phyloP scores from a whole-genome alignment of 2,329 filamentous ascomycete species.

The Aspergillus sp. region DNA sequence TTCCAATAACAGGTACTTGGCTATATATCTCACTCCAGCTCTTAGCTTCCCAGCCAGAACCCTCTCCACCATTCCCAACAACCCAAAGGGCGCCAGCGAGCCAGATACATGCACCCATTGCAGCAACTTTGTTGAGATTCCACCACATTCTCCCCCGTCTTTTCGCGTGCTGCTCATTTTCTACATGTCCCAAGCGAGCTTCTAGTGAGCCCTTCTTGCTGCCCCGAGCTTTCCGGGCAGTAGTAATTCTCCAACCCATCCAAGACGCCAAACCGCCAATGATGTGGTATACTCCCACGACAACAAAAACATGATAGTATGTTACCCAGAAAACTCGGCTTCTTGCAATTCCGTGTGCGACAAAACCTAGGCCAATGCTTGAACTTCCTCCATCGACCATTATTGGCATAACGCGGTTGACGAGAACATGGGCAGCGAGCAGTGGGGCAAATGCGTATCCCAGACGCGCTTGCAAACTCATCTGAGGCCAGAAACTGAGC shows the following conservation, averaged over 20 bases:
- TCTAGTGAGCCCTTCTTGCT: slow-evolving; percentile 31
- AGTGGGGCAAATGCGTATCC: slow-evolving; percentile 71
- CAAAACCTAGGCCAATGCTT: slow-evolving; percentile 79
- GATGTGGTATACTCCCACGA: slow-evolving; percentile 71
- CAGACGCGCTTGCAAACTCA: slow-evolving; percentile 68
- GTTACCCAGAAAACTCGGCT: slow-evolving; percentile 66
- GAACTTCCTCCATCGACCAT: slow-evolving; percentile 78
- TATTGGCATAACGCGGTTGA: slow-evolving; percentile 75
- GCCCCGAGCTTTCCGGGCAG: slow-evolving; percentile 27
- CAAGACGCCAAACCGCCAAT: slow-evolving; percentile 85
- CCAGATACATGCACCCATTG: slow-evolving; percentile 67
- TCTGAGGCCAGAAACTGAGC: slow-evolving; percentile 62
- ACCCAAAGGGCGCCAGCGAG: slow-evolving; percentile 77
- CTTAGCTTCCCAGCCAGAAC: slow-evolving; percentile 74
- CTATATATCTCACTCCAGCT: slow-evolving; percentile 75
- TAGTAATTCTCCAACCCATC: slow-evolving; percentile 58
- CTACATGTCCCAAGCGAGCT: slow-evolving; percentile 39
- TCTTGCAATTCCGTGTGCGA: slow-evolving; percentile 79
- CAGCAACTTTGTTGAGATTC: slow-evolving; percentile 65
- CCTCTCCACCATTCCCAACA: slow-evolving; percentile 68
- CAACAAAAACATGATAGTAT: slow-evolving; percentile 69
- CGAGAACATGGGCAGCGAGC: slow-evolving; percentile 68
- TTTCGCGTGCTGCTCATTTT: slow-evolving; percentile 53
- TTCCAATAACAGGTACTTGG: slow-evolving; percentile 57
- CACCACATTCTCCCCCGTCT: slow-evolving; percentile 67